phyloP scores from a whole-genome alignment of 371 early-diverging fungal species.

The Zancudomyces culisetae region DNA sequence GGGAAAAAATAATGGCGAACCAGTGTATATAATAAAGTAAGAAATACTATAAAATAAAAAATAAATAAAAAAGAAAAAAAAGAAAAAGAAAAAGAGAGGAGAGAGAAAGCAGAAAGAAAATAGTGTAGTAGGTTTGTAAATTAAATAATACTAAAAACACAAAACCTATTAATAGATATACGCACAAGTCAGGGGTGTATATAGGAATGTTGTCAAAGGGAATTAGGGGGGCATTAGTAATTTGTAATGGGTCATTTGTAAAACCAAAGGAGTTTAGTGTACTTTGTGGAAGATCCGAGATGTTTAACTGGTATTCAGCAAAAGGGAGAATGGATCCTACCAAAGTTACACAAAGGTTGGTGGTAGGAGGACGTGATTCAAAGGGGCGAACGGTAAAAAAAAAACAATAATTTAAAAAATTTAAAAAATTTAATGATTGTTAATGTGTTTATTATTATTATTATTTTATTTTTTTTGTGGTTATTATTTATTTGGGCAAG shows the following conservation, averaged over 20 bases:
- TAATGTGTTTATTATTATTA: background rate
- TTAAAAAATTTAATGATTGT: background rate
- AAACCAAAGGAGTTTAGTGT: conserved; percentile 1
- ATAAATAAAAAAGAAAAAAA: too few relatives aligned
- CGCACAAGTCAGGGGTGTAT: background rate
- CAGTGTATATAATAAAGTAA: conserved; percentile 1
- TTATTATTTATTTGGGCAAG: too few relatives aligned
- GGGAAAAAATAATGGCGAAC: conserved; percentile 2
- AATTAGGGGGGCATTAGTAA: background rate
- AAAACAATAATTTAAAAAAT: background rate
- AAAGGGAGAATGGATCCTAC: conserved; percentile 1
- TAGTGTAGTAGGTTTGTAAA: background rate
- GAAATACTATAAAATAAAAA: background rate
- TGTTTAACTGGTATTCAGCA: background rate
- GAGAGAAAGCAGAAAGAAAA: too few relatives aligned
- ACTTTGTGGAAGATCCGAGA: background rate
- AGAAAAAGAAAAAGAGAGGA: background rate
- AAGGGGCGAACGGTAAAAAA: background rate
- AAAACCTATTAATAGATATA: background rate
- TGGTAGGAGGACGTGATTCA: background rate
- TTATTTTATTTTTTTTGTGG: background rate
- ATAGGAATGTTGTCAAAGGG: conserved; percentile 1
- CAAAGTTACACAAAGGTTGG: background rate
- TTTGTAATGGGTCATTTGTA: background rate
- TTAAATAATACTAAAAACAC: background rate